Conservation (phyloP, 2,329 filamentous ascomycete species). For the Fusarium anthophilum region DNA sequence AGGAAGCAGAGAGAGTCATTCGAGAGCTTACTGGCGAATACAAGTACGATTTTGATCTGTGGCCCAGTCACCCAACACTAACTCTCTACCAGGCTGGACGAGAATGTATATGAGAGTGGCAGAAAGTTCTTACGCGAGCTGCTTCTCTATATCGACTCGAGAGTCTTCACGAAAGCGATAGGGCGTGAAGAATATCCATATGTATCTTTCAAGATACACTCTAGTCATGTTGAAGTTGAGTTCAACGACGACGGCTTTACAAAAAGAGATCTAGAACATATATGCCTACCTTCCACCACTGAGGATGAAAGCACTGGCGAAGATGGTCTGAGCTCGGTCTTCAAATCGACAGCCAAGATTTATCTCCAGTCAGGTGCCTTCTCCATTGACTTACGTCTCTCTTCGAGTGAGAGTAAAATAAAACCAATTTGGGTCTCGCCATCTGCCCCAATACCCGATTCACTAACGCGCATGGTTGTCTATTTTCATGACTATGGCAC, state of each 20-base stretch:
- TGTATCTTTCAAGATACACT: neutral
- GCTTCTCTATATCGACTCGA: neutral
- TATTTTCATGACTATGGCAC: neutral
- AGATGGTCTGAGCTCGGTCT: neutral
- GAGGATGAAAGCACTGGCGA: too few species aligned
- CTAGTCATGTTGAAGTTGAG: neutral
- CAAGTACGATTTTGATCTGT: accelerated
- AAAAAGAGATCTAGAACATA: accelerated
- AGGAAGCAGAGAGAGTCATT: neutral
- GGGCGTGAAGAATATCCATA: accelerated
- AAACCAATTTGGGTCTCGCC: neutral
- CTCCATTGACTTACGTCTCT: neutral
- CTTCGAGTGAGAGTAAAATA: accelerated
- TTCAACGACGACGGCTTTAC: neutral
- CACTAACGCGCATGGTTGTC: neutral
- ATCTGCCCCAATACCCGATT: neutral
- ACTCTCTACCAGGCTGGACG: accelerated
- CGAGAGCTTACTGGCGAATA: neutral
- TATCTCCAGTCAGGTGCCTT: neutral
- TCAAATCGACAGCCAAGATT: neutral
- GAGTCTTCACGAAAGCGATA: accelerated
- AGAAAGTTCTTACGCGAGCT: neutral
- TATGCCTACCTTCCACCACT: neutral
- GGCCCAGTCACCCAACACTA: accelerated
- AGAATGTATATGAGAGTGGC: neutral